phyloP scores from a whole-genome alignment of 208 protist genomes.

The Trichomonas tenax region DNA sequence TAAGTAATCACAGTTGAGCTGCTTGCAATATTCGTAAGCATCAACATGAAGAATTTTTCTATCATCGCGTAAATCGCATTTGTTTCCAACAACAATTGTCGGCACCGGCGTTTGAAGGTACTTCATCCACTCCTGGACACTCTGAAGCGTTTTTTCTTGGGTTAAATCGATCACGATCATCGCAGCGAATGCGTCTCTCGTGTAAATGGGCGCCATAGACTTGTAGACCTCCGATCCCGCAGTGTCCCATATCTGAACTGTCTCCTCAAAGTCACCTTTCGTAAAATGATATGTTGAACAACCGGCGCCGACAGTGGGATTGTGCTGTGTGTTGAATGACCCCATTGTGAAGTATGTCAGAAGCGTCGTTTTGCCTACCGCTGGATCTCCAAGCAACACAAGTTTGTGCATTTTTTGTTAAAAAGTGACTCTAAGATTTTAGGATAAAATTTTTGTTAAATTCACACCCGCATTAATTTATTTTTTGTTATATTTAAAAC shows the following conservation, averaged over 20 bases:
- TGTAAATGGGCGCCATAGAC: not conserved
- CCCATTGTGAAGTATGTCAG: not conserved
- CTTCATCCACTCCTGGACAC: not conserved
- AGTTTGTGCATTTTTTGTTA: slow-evolving; percentile 8
- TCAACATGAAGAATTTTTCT: not conserved
- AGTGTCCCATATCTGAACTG: not conserved
- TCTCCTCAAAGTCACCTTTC: not conserved
- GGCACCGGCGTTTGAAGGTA: not conserved
- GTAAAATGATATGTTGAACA: not conserved
- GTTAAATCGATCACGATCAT: not conserved
- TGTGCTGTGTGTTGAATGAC: not conserved
- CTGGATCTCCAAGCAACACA: slow-evolving; percentile 29
- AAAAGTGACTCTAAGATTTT: no score
- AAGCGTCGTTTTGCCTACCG: slow-evolving; percentile 30
- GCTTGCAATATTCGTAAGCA: not conserved
- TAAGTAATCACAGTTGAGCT: not conserved
- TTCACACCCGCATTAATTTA: no score
- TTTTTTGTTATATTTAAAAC: no score
- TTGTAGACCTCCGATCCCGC: not conserved
- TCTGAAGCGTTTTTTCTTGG: not conserved
- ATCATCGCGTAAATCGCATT: not conserved
- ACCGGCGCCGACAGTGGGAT: not conserved
- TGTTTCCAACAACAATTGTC: not conserved
- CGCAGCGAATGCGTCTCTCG: not conserved
- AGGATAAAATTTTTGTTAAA: no score